Conservation (phyloP, 345 rosid species). For the Pistacia atlantica region DNA sequence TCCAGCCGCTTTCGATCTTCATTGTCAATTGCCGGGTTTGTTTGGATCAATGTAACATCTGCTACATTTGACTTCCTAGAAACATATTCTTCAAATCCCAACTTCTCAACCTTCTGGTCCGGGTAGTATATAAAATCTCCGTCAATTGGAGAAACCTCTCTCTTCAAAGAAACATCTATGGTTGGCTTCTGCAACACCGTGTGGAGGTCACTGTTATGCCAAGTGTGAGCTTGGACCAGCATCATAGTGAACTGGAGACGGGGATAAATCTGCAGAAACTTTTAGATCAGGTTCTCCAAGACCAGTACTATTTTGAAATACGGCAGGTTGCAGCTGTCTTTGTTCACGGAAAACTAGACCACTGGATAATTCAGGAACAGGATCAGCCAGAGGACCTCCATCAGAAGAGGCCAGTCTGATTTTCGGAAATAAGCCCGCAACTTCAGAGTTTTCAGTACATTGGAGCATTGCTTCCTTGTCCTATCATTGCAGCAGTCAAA, state of each 20-base stretch:
- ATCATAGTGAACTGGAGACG: slow-evolving; percentile 13
- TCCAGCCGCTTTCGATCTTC: slow-evolving; percentile 29
- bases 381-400: slow-evolving; percentile 31
- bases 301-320: slow-evolving; percentile 29
- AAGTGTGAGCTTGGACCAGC: slow-evolving; percentile 21
- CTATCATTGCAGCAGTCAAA: slow-evolving; percentile 23
- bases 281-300: slow-evolving; percentile 7
- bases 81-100: slow-evolving; percentile 23
- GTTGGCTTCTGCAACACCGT: slow-evolving; percentile 15
- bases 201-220: slow-evolving; percentile 16
- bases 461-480: slow-evolving; percentile 24
- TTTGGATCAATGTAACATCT: slow-evolving; percentile 24
- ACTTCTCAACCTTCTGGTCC: slow-evolving; percentile 28
- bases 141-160: slow-evolving; percentile 29
- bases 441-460: slow-evolving; percentile 28
- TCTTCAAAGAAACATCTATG: slow-evolving; percentile 16
- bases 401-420: slow-evolving; percentile 8
- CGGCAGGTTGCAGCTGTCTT: slow-evolving; percentile 23
- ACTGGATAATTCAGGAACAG: slow-evolving; percentile 32
- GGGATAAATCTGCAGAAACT: slow-evolving; percentile 11
- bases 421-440: slow-evolving; percentile 24
- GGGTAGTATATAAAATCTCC: slow-evolving; percentile 20
- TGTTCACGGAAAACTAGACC: slow-evolving; percentile 24
- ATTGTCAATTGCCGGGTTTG: slow-evolving; percentile 26
- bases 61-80: slow-evolving; percentile 26